Evolutionary conservation across 1,139 yeast species (phyloP).

Genomic region (Casaregolazyma suthepensis): DNA sequence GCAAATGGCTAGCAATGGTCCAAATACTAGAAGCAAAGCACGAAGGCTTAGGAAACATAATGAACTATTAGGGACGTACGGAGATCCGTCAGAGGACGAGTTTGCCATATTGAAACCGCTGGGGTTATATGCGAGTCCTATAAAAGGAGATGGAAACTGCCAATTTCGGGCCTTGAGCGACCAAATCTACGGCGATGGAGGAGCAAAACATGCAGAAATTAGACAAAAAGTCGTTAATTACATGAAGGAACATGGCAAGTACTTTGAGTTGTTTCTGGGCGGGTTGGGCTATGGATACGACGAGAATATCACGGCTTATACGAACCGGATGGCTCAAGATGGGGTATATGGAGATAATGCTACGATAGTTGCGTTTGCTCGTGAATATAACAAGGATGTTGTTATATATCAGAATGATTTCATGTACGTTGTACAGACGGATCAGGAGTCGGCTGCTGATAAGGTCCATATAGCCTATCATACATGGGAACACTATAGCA

Average conservation of each 20-base stretch:
- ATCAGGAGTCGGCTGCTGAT: slow-evolving; percentile 13
- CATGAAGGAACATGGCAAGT: slow-evolving; percentile 27
- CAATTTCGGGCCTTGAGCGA: slow-evolving; percentile 39
- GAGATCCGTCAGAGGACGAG: slow-evolving; percentile 22
- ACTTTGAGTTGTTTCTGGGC: slow-evolving; percentile 30
- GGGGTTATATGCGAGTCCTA: slow-evolving; percentile 35
- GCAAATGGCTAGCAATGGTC: slow-evolving; percentile 13
- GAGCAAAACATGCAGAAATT: slow-evolving; percentile 27
- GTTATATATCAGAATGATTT: slow-evolving; percentile 35
- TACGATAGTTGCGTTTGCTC: slow-evolving; percentile 39
- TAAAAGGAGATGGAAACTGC: slow-evolving; percentile 40
- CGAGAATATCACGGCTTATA: slow-evolving; percentile 32
- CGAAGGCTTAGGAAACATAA: slow-evolving; percentile 5
- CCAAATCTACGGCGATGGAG: slow-evolving; percentile 36
- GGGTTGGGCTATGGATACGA: slow-evolving; percentile 23
- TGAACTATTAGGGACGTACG: background rate
- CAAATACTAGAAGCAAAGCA: slow-evolving; percentile 15
- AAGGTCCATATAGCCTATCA: slow-evolving; percentile 37
- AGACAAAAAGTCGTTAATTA: slow-evolving; percentile 32
- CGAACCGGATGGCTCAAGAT: slow-evolving; percentile 34
- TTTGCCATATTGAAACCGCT: slow-evolving; percentile 33
- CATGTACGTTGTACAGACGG: slow-evolving; percentile 29
- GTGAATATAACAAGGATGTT: slow-evolving; percentile 27
- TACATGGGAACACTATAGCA: slow-evolving; percentile 40
- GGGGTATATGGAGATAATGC: slow-evolving; percentile 40